Conservation (phyloP, 176 grass and related monocot species). For the Aegilops speltoides region DNA sequence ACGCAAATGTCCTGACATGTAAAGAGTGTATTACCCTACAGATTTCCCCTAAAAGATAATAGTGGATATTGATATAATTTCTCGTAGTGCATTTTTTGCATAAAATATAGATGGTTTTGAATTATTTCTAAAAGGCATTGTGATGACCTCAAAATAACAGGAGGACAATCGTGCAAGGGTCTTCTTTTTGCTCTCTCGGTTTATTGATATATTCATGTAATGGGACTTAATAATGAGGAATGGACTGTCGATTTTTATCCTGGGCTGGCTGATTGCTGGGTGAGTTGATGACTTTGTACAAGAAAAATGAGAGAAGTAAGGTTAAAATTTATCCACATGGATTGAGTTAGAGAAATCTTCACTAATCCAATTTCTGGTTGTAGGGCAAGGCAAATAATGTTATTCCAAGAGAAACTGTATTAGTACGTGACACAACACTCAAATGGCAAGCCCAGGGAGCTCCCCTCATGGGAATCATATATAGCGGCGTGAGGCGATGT, state of each 20-base stretch:
- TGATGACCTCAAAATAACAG: constrained; percentile 39
- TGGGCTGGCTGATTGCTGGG: constrained; percentile 91
- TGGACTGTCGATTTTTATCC: constrained; percentile 85
- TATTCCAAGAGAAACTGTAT: constrained; percentile 58
- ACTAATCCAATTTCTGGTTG: constrained; percentile 2
- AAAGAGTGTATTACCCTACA: too few relatives aligned
- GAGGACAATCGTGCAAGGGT: constrained; percentile 88
- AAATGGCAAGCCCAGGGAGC: too few relatives aligned
- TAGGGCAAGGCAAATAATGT: constrained; percentile 89
- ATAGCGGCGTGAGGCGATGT: too few relatives aligned
- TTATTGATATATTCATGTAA: constrained; percentile 93
- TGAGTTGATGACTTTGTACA: constrained; percentile 36
- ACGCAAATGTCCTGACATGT: too few relatives aligned
- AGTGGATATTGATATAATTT: too few relatives aligned
- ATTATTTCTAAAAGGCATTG: constrained; percentile 2
- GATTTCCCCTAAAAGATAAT: too few relatives aligned
- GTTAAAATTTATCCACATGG: background rate
- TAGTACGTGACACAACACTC: too few relatives aligned
- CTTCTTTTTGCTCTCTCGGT: constrained; percentile 87
- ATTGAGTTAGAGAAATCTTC: constrained; percentile 1
- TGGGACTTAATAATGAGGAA: constrained; percentile 64
- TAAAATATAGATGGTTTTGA: too few relatives aligned
- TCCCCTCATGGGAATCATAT: too few relatives aligned
- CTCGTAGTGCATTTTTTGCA: too few relatives aligned
- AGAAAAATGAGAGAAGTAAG: too few relatives aligned